Evolutionary conservation across 129 eudicot genomes (phyloP).

Genomic region (Pittosporum tobira): DNA sequence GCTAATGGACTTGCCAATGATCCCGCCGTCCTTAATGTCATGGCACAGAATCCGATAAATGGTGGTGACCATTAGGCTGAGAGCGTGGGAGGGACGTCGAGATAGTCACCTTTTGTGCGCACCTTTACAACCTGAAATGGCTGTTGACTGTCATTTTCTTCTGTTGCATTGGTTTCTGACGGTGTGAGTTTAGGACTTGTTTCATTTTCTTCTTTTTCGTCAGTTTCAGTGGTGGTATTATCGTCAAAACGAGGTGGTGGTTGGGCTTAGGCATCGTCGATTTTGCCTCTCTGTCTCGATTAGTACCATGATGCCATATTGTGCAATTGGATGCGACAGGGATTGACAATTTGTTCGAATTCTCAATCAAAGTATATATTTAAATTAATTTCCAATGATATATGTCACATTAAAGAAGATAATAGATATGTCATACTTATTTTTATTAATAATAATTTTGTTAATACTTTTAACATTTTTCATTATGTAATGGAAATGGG

Average conservation of each 20-base stretch:
- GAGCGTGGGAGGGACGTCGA: slow-evolving; percentile 65
- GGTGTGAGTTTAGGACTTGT: background rate
- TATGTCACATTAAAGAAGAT: no score
- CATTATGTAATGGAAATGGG: no score
- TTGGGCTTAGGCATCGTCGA: no score
- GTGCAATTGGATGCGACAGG: no score
- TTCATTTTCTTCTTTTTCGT: slow-evolving; percentile 1
- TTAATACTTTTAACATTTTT: no score
- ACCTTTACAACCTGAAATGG: slow-evolving; percentile 15
- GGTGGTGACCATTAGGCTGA: slow-evolving; percentile 70
- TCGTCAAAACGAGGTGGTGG: background rate
- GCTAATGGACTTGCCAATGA: slow-evolving; percentile 93
- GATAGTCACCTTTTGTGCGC: slow-evolving; percentile 44
- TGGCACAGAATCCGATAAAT: slow-evolving; percentile 85
- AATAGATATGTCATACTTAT: no score
- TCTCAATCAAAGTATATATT: no score
- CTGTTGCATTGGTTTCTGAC: background rate
- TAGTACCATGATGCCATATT: no score
- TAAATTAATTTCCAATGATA: no score
- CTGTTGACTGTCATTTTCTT: slow-evolving; percentile 12
- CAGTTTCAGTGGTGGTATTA: background rate
- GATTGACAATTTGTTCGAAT: no score
- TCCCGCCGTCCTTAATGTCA: slow-evolving; percentile 86
- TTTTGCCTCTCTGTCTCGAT: no score
- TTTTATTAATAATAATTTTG: no score